A percentile compares a stretch with the other conserved stretches of the same genome.
phyloP scores from a whole-genome alignment of 345 rosid species.

The Kernera saxatilis region DNA sequence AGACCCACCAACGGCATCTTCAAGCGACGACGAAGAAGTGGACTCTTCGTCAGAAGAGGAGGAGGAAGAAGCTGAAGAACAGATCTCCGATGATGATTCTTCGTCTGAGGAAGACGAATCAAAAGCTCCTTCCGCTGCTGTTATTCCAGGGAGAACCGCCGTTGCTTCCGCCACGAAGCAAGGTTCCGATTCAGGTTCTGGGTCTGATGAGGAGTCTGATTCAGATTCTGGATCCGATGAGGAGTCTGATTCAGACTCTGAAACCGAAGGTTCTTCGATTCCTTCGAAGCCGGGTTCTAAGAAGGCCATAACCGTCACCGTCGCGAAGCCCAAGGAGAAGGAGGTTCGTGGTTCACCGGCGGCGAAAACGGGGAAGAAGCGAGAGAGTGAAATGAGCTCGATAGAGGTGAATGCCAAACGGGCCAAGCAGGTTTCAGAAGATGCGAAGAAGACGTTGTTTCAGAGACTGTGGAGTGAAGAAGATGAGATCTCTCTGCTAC shows the following conservation, averaged over 20 bases:
- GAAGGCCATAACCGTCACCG: not conserved
- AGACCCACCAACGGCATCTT: slow-evolving; percentile 3
- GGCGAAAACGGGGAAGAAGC: slow-evolving; percentile 1
- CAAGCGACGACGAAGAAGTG: slow-evolving; percentile 19
- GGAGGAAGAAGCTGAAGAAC: not conserved
- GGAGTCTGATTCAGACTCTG: no score
- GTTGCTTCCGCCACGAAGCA: not conserved
- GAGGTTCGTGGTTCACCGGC: not conserved
- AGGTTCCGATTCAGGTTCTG: no score
- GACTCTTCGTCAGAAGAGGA: not conserved
- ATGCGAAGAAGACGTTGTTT: not conserved
- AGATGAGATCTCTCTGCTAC: slow-evolving; percentile 32
- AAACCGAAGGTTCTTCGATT: no score
- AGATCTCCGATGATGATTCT: slow-evolving; percentile 5
- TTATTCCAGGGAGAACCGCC: not conserved
- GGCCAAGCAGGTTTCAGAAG: not conserved
- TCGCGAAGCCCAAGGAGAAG: not conserved
- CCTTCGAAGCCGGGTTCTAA: not conserved
- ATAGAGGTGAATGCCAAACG: not conserved
- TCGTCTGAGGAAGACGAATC: not conserved
- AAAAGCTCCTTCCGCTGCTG: not conserved
- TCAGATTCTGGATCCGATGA: no score
- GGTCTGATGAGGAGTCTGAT: no score
- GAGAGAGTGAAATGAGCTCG: not conserved
- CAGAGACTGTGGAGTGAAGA: slow-evolving; percentile 39